These are phyloP conservation scores for Pseudomonodictys pantanalensis DNA, from an alignment of 495 filamentous ascomycete genomes.

Conservation along the genomic window DNA sequence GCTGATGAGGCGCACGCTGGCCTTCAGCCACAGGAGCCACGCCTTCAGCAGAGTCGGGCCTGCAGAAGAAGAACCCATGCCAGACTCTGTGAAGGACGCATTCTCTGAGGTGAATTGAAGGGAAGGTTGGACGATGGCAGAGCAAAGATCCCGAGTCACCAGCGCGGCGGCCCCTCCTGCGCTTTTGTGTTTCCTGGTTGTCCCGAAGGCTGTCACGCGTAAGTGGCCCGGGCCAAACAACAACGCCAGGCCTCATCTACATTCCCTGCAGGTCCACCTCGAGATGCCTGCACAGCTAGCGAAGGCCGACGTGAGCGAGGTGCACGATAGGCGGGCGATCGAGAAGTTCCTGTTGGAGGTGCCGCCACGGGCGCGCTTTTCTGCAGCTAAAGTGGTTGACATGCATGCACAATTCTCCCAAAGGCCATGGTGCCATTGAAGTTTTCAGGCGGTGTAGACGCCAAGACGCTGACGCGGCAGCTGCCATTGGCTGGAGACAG, in stretches of 20 bases:
- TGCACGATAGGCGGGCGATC: too few relatives aligned
- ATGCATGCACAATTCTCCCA: too few relatives aligned
- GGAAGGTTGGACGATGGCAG: not conserved
- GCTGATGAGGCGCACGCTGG: constrained; percentile 19
- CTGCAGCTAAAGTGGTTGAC: too few relatives aligned
- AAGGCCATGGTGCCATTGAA: too few relatives aligned
- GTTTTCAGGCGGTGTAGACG: too few relatives aligned
- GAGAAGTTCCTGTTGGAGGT: too few relatives aligned
- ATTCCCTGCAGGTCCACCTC: constrained; percentile 11
- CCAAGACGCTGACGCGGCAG: too few relatives aligned
- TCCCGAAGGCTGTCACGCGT: too few relatives aligned
- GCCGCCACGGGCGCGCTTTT: too few relatives aligned
- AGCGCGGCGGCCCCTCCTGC: not conserved
- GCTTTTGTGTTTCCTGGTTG: constrained; percentile 14
- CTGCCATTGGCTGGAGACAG: too few relatives aligned
- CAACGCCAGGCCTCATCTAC: constrained; percentile 1
- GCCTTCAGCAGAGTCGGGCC: constrained; percentile 24
- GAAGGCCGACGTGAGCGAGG: not conserved
- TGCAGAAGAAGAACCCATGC: constrained; percentile 30
- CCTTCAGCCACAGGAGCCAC: constrained; percentile 24
- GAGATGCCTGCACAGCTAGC: not conserved
- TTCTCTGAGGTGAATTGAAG: constrained; percentile 15
- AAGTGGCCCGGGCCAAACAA: constrained; percentile 1
- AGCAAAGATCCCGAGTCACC: not conserved
- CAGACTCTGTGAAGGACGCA: constrained; percentile 24